These are phyloP conservation scores for Macroventuria anomochaeta DNA, from an alignment of 2,329 filamentous ascomycete genomes.

Conservation along the genomic window DNA sequence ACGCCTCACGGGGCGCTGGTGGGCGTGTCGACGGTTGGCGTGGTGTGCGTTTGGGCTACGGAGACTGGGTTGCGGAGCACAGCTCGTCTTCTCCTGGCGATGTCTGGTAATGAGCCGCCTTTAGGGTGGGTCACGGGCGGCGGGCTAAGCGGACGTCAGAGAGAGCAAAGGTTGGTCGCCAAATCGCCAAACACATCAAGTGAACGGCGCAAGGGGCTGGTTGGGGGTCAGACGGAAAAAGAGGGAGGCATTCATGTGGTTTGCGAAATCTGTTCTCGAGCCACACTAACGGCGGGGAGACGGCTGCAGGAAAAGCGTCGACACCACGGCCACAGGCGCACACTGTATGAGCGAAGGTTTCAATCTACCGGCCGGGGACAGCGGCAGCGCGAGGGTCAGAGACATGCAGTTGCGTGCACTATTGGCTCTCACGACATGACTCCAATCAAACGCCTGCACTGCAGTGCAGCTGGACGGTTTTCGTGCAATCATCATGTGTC, in stretches of 20 bases:
- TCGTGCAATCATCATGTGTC: not conserved
- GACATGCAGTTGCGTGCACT: not conserved
- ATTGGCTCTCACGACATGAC: constrained; percentile 9
- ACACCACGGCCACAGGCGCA: not conserved
- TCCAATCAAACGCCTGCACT: constrained; percentile 4
- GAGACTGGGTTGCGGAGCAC: constrained; percentile 30
- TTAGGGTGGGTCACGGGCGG: constrained; percentile 29
- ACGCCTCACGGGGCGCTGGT: constrained; percentile 26
- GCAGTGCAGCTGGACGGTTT: not conserved
- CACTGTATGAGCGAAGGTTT: constrained; percentile 1
- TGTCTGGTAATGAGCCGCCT: constrained; percentile 13
- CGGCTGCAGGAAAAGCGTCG: not conserved
- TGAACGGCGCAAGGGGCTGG: constrained; percentile 15
- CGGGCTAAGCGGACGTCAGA: constrained; percentile 25
- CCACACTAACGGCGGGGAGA: constrained; percentile 17
- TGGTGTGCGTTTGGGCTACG: constrained; percentile 16
- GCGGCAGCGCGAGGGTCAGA: constrained; percentile 4
- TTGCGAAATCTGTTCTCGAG: constrained; percentile 12
- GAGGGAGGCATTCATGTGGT: constrained; percentile 1
- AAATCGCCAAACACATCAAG: constrained; percentile 13
- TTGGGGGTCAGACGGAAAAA: not conserved
- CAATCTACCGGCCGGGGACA: constrained; percentile 4
- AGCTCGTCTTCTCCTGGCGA: constrained; percentile 31
- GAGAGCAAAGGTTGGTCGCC: not conserved
- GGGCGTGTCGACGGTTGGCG: constrained; percentile 29